Base-by-base conservation (phyloP, 2,329 filamentous ascomycete genomes). In the Pyrenochaeta sp. region DNA sequence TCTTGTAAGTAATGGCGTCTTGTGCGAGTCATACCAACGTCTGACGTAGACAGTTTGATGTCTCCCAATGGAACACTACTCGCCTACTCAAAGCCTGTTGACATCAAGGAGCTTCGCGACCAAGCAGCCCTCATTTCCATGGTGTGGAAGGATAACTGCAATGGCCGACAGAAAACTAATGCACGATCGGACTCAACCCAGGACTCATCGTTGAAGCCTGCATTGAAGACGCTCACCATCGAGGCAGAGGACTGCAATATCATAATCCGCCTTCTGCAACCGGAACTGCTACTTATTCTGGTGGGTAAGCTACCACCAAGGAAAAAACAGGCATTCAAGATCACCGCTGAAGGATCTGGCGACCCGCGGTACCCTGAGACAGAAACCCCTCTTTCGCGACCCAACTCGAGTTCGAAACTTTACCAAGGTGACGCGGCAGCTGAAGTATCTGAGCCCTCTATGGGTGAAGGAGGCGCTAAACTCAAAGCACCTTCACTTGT, bases 11-110 rank as follows among this genome's bases (percentile, higher is more conserved):
- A 34, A 9, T n/a, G 19, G 37, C 24, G 25, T 44, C 6, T 37
- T 13, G 6, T 42, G 19, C n/a, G 22, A 10, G 13, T 19, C 12
- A 5, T 47, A 12, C 42, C 15, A 25, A 36, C n/a, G 6, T 44
- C 62, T 70, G 39, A 70, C 44, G 6, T 15, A 44, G 46, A 13
- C 53, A 81, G 79, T 60, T 70, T 83, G 53, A 84, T 83, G 79
- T 83, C 82, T 30, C 80, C 80, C 24, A 83, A 83, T 64, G 82
- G 81, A 60, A 83, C 81, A 2, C 69, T 84, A 22, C 73, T 84
- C 50, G 81, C 82, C 43, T 82, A 83, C 67, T 82, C 78, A 19
- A 79, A 78, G 24, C 81, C 81, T 12, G 75, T 78, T n/a, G 77
- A 83, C 60, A 81, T 82, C 66, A 79, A 79, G 59, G 78, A 81